phyloP scores from a whole-genome alignment of 331 rosid species.

The Quercus tomentella region DNA sequence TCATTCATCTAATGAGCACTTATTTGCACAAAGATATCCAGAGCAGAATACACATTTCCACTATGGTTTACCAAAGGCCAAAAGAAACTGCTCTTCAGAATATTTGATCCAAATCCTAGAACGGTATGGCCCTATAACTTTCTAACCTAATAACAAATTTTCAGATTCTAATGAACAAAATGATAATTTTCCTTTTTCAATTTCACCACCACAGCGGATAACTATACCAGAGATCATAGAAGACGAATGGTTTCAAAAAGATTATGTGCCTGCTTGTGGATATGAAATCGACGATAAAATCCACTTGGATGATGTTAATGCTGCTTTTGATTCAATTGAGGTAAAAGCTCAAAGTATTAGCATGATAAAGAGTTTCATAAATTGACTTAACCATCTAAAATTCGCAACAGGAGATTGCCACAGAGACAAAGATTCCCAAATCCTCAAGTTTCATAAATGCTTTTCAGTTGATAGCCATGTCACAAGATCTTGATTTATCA shows the following conservation, averaged over 20 bases:
- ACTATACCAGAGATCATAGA: slow-evolving; percentile 52
- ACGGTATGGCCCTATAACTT: slow-evolving; percentile 36
- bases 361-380: not conserved
- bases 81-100: slow-evolving; percentile 52
- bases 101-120: slow-evolving; percentile 48
- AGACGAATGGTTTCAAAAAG: slow-evolving; percentile 66
- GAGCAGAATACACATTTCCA: slow-evolving; percentile 58
- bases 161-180: slow-evolving; percentile 1
- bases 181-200: not conserved
- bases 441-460: slow-evolving; percentile 83
- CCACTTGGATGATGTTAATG: slow-evolving; percentile 42
- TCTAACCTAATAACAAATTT: not conserved
- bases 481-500: slow-evolving; percentile 79
- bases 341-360: slow-evolving; percentile 28
- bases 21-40: slow-evolving; percentile 42
- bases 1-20: slow-evolving; percentile 11
- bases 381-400: not conserved
- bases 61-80: slow-evolving; percentile 62
- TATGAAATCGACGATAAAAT: slow-evolving; percentile 34
- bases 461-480: slow-evolving; percentile 81
- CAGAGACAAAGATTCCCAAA: slow-evolving; percentile 35
- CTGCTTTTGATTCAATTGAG: slow-evolving; percentile 53
- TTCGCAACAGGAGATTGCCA: slow-evolving; percentile 39
- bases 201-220: slow-evolving; percentile 43
- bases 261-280: slow-evolving; percentile 45